These are phyloP conservation scores for Posidonia oceanica DNA, from an alignment of 116 monocot species.

Conservation along the genomic window DNA sequence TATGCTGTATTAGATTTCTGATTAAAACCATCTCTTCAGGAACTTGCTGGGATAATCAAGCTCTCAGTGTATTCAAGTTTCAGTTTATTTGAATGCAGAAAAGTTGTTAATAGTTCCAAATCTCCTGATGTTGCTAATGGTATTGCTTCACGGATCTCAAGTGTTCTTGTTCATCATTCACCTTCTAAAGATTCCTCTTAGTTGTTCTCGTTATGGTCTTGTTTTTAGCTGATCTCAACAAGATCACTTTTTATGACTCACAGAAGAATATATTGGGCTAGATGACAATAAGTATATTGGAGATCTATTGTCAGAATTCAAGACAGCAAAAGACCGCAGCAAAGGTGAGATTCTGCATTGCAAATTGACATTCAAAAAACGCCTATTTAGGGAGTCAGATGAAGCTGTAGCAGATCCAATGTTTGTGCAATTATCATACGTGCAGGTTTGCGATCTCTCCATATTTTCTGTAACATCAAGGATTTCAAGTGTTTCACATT, in stretches of 20 bases:
- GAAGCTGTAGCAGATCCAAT: conserved; percentile 90
- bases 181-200: neutral
- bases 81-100: conserved; percentile 96
- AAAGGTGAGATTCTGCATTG: conserved; percentile 97
- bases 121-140: conserved; percentile 74
- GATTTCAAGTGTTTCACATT: too few species aligned
- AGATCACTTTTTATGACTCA: conserved; percentile 4
- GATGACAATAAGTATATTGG: conserved; percentile 99
- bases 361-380: conserved; percentile 89
- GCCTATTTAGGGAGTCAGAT: conserved; percentile 94
- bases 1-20: too few species aligned
- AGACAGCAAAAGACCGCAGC: conserved; percentile 80
- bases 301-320: conserved; percentile 85
- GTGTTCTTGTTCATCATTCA: neutral
- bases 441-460: conserved; percentile 43
- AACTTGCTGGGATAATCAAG: conserved; percentile 95
- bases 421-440: conserved; percentile 96
- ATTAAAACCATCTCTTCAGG: conserved; percentile 30
- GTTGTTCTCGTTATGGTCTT: neutral
- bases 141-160: conserved; percentile 17
- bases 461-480: too few species aligned
- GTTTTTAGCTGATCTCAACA: neutral
- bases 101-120: conserved; percentile 80
- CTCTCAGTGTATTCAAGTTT: conserved; percentile 87
- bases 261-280: conserved; percentile 93